phyloP scores from a whole-genome alignment of 495 filamentous ascomycete species.

The Trypethelium eluteriae region DNA sequence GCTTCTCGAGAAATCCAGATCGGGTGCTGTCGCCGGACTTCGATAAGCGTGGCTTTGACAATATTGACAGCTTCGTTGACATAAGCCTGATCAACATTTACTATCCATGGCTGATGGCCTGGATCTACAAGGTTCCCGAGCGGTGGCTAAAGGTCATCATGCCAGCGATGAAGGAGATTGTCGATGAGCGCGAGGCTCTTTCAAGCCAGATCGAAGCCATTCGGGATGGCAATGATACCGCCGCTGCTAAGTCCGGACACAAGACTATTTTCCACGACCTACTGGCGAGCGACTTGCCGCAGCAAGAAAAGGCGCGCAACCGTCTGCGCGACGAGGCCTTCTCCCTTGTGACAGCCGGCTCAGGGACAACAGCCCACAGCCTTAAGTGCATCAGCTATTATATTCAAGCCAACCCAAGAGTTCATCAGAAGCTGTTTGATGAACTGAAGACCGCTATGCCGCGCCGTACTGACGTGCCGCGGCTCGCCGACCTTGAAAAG shows the following conservation, averaged over 20 bases:
- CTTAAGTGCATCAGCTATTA: slow-evolving; percentile 28
- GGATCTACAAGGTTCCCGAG: slow-evolving; percentile 8
- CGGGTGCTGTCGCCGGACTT: slow-evolving; percentile 8
- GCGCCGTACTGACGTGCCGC: slow-evolving; percentile 13
- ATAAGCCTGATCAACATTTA: neutral
- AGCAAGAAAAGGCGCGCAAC: slow-evolving; percentile 32
- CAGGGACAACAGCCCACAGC: slow-evolving; percentile 21
- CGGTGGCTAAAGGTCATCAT: slow-evolving; percentile 8
- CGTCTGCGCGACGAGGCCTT: slow-evolving; percentile 24
- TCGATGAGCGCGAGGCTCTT: slow-evolving; percentile 10
- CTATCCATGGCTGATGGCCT: slow-evolving; percentile 3
- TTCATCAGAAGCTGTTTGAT: slow-evolving; percentile 22
- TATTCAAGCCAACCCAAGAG: slow-evolving; percentile 25
- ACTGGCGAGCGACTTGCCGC: slow-evolving; percentile 17
- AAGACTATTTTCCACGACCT: slow-evolving; percentile 22
- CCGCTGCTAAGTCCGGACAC: slow-evolving; percentile 13
- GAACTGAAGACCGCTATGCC: slow-evolving; percentile 27
- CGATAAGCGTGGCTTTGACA: slow-evolving; percentile 15
- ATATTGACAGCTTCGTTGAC: slow-evolving; percentile 17
- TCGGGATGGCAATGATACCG: slow-evolving; percentile 5
- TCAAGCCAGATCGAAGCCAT: slow-evolving; percentile 5
- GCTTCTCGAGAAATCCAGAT: slow-evolving; percentile 24
- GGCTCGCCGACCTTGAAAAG: slow-evolving; percentile 31
- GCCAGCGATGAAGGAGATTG: slow-evolving; percentile 9
- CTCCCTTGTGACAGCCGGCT: slow-evolving; percentile 19